phyloP scores from a whole-genome alignment of 129 eudicot species.

The Solidago caesia region DNA sequence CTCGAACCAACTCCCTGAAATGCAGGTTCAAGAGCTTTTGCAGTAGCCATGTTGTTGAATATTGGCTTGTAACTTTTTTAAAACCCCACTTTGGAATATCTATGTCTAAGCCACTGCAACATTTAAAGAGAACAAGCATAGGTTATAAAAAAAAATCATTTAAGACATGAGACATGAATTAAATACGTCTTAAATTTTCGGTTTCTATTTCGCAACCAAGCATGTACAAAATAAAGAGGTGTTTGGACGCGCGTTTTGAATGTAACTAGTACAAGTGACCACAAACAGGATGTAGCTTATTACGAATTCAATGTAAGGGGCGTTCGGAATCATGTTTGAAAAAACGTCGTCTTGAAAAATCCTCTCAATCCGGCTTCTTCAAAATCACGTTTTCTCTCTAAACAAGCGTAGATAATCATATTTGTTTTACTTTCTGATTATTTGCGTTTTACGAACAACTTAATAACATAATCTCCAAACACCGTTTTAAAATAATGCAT shows the following conservation, averaged over 20 bases:
- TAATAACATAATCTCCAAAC: too few relatives aligned
- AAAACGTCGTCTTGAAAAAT: too few relatives aligned
- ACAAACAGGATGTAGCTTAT: background rate
- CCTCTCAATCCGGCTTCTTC: too few relatives aligned
- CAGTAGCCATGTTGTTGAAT: constrained; percentile 60
- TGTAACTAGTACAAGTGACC: background rate
- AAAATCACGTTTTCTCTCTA: too few relatives aligned
- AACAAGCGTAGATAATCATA: too few relatives aligned
- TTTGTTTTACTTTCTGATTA: too few relatives aligned
- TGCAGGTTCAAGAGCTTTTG: constrained; percentile 98
- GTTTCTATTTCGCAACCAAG: constrained; percentile 2
- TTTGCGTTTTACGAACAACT: too few relatives aligned
- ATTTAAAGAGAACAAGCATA: background rate
- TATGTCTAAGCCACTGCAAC: constrained; percentile 25
- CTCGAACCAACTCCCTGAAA: constrained; percentile 89
- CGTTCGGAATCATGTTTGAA: too few relatives aligned
- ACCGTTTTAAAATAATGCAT: too few relatives aligned
- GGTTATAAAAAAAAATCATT: background rate
- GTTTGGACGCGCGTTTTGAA: constrained; percentile 9
- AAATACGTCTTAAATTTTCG: constrained; percentile 12
- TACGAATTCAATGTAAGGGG: background rate
- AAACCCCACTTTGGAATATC: constrained; percentile 6
- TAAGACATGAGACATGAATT: background rate
- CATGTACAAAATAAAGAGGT: background rate
- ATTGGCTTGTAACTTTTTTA: too few relatives aligned